Percentiles rank a stretch among this genome's conserved stretches.
phyloP scores from a whole-genome alignment of 2,329 filamentous ascomycete species.

The Sporothrix brasiliensis region DNA sequence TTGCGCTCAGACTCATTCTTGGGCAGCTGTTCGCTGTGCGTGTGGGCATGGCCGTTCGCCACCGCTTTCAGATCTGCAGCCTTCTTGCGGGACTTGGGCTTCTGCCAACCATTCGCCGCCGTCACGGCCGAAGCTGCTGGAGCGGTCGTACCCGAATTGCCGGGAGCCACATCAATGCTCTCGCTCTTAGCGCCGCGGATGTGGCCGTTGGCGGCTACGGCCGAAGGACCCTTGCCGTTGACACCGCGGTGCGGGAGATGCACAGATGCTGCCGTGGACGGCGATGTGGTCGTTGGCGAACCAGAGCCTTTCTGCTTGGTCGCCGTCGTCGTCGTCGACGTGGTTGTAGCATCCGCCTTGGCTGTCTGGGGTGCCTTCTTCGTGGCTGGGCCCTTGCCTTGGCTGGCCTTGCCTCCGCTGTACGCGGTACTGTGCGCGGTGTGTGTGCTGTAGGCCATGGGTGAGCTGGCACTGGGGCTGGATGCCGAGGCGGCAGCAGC shows the following conservation, averaged over 20 bases:
- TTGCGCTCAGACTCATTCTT: constrained; percentile 65
- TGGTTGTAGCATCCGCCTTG: constrained; percentile 31
- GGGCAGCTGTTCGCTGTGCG: constrained; percentile 57
- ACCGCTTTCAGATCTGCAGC: constrained; percentile 53
- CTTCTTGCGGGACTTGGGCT: constrained; percentile 60
- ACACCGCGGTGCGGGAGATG: constrained; percentile 35
- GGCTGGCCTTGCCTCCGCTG: constrained; percentile 22
- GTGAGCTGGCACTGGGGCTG: constrained; percentile 15
- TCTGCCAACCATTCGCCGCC: constrained; percentile 57
- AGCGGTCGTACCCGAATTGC: neutral
- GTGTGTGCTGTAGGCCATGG: neutral
- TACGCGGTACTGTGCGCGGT: neutral
- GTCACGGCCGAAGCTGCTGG: constrained; percentile 25
- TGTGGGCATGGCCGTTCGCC: constrained; percentile 43
- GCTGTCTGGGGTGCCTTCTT: constrained; percentile 32
- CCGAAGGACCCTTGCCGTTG: constrained; percentile 43
- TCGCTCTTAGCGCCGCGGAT: constrained; percentile 46
- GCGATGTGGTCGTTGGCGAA: neutral
- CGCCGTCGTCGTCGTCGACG: constrained; percentile 34
- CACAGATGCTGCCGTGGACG: constrained; percentile 41
- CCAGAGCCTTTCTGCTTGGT: constrained; percentile 40
- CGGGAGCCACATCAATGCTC: constrained; percentile 41
- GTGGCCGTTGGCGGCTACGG: constrained; percentile 51
- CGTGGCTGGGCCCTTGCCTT: constrained; percentile 28
- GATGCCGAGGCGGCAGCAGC: neutral